Evolutionary conservation across 331 rosid species (phyloP), one percentile per base, ranked within the genome.

Genomic region (Telfairia occidentalis): DNA sequence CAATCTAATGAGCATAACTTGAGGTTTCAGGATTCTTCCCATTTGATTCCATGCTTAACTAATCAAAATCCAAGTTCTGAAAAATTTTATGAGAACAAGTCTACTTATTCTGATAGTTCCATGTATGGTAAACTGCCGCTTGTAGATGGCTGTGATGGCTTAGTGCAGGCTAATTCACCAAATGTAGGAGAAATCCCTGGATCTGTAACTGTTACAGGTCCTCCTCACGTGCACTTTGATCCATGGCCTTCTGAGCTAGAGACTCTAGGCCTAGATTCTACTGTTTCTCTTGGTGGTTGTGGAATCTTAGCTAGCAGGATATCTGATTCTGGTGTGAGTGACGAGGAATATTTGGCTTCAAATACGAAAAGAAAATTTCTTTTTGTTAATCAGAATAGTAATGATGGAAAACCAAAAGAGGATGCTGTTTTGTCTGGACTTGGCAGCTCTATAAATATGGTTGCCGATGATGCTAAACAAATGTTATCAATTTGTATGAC

Each of bases 401-500:
- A 74, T 78, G 72, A 73, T 61, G 71, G 77, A 73, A 79, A 78
- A 71, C 80, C 58, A 58, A 76, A 57, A 46, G 81, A 72, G 61
- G 78, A 84, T 11, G 77, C 80, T 57, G 72, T 57, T 78, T 69
- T 77, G 73, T 29, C 60, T 76, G 84, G 76, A 63, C 72, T 73
- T 74, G 34, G 75, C 67, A 79, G 70, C 74, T 76, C 78, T 34
- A 78, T 37, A 5, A 30, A 83, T 19, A 71, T 35, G 71, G 63
- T 69, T 78, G 69, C 75, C 35, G 78, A 72, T 58, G 71, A 66
- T 35, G 67, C 66, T 63, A 80, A 81, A 78, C 82, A 70, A 71
- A 60, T 40, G 24, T 77, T 74, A 45, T 71, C 84, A 85, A 78
- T 85, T 81, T 82, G 80, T 72, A 43, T 86, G 84, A 76, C 86